Percentiles rank a stretch among this genome's conserved stretches.
Conservation (phyloP, 2,329 filamentous ascomycete genomes). For the Stemphylium lycopersici region DNA sequence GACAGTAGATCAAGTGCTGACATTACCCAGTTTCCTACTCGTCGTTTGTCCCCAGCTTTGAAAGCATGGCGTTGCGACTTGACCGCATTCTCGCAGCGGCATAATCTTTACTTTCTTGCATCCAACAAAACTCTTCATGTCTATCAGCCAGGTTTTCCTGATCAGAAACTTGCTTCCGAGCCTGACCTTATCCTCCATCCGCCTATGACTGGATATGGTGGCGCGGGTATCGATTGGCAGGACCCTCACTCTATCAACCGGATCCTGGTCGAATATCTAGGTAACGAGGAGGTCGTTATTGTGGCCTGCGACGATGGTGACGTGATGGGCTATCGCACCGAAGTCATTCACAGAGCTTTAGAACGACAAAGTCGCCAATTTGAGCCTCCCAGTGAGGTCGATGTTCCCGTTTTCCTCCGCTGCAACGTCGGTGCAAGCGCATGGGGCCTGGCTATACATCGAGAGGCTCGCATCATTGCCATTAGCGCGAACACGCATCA, state of each 20-base stretch:
- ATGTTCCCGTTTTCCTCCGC: slow-evolving; percentile 67
- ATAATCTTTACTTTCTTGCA: slow-evolving; percentile 59
- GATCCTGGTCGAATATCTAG: slow-evolving; percentile 52
- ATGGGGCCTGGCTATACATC: slow-evolving; percentile 88
- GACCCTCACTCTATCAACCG: slow-evolving; percentile 54
- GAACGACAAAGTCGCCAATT: slow-evolving; percentile 11
- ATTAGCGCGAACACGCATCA: slow-evolving; percentile 75
- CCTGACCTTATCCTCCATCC: slow-evolving; percentile 50
- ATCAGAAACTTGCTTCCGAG: slow-evolving; percentile 45
- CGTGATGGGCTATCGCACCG: slow-evolving; percentile 51
- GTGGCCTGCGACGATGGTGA: slow-evolving; percentile 65
- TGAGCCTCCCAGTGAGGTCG: slow-evolving; percentile 50
- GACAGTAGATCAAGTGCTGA: slow-evolving; percentile 4
- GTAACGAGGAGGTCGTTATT: slow-evolving; percentile 56
- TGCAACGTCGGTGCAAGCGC: slow-evolving; percentile 79
- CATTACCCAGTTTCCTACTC: slow-evolving; percentile 18
- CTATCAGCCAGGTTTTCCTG: slow-evolving; percentile 53
- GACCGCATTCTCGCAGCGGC: slow-evolving; percentile 53
- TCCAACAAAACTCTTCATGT: slow-evolving; percentile 49
- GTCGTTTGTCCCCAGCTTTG: slow-evolving; percentile 23
- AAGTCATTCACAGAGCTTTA: slow-evolving; percentile 34
- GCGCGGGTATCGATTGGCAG: slow-evolving; percentile 39
- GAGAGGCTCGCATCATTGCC: slow-evolving; percentile 81
- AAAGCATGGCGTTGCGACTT: slow-evolving; percentile 52
- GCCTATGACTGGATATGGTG: slow-evolving; percentile 39